A percentile compares a stretch with the other conserved stretches of the same genome.
These are phyloP conservation scores for Trametes villosa DNA, from an alignment of 768 basidiomycete species.

Conservation along the genomic window DNA sequence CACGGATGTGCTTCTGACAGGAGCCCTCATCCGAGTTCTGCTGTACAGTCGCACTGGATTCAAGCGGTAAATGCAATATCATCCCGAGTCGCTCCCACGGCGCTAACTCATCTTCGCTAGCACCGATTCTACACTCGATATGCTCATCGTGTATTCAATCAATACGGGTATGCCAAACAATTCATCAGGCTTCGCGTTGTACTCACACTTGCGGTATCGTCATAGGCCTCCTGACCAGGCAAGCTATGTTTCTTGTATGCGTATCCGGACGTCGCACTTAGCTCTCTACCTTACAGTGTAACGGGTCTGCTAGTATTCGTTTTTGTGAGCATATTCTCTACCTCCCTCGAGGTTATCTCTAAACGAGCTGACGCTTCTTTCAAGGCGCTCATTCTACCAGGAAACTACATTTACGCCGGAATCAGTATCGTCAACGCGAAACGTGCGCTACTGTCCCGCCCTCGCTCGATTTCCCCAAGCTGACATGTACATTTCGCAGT, in stretches of 20 bases:
- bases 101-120: neutral
- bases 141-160: conserved; percentile 2
- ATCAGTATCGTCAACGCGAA: conserved; percentile 1
- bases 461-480: too few species aligned
- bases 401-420: conserved; percentile 1
- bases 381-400: neutral
- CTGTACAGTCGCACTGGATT: neutral
- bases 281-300: neutral
- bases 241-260: neutral
- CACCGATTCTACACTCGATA: neutral
- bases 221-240: conserved; percentile 2
- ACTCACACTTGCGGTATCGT: neutral
- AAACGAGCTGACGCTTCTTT: neutral
- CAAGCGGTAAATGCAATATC: neutral
- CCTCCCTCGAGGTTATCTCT: neutral
- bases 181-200: neutral
- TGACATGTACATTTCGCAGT: neutral
- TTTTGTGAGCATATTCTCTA: neutral
- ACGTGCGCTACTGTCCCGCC: neutral
- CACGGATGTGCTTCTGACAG: conserved; percentile 3
- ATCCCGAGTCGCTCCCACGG: neutral
- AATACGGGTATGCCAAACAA: neutral
- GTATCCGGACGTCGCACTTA: neutral
- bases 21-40: neutral
- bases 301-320: neutral